Evolutionary conservation across 83 land plant genomes (phyloP), one percentile per base, ranked within the genome.

Genomic region (Larix sibirica): DNA sequence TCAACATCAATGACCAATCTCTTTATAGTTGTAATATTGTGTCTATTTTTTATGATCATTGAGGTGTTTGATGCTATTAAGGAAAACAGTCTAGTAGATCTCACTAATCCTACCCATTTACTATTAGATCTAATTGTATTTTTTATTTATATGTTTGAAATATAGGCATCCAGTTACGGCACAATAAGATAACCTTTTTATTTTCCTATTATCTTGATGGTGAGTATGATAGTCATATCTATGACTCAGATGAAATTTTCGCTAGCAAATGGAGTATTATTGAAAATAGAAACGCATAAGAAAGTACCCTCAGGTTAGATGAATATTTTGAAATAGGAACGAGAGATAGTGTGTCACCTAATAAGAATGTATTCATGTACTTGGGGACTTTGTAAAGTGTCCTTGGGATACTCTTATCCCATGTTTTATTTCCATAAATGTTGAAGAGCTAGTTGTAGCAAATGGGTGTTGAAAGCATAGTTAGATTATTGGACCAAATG

Each of bases 91-190:
- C 88, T 90, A 5, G 92, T 91, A 4, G 83, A 88, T 14, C 88
- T 88, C 1, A 88, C 92, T 2, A 91, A 90, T 82, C 91, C 92
- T 0, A 91, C 91, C 20, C 92, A 90, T 82, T 79, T 90, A 66
- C 84, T 88, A 13, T 88, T 91, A 42, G 92, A 90, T 66, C 91
- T 90, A 16, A 88, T 88, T 38, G 85, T 86, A 12, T 90, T 90
- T 62, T 91, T 86, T 14, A 86, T 90, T 9, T 90, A 91, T 21
- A 84, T 90, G 42, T 90, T 90, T 67, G 88, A 91, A 4, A 85
- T 90, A 21, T 90, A 88, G 88, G 92, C 92, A 18, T 74, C 86
- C 21, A 77, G 92, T 62, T 90, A 42, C 42, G 82, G 79, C 58
- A 28, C 8, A 67, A 2, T 3, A 79, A 67, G 4, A 23, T 56